Base-by-base conservation (phyloP, 257 asterid species). In the Ophiorrhiza pumila region DNA sequence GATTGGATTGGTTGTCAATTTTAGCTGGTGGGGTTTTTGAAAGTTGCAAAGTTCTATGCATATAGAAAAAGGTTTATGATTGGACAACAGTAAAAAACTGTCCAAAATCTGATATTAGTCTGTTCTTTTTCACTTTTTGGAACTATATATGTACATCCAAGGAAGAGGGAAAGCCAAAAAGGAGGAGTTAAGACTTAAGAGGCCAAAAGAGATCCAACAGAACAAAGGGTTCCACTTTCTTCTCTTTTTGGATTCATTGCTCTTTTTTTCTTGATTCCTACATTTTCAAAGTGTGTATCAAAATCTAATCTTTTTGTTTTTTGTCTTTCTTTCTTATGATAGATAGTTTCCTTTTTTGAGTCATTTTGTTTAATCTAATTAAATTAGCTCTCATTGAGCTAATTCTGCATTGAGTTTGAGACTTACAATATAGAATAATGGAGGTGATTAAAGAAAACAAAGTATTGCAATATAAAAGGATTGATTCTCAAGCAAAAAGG, bases 401-500 rank as follows among this genome's bases (percentile, higher is more conserved):
- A 39, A 7, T 73, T 12, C 39, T 42, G 46, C n/a, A 1, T 6
- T 47, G 25, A 59, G 11, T 46, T 60, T 32, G 69, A 27, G 60
- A 15, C 39, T 37, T 5, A 1, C 8, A 25, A 27, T 55, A 8
- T 55, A 8, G 39, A 43, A 18, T 6, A n/a, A 80, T 83, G 87
- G 79, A 77, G 75, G 75, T n/a, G 50, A 45, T 55, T 64, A 76
- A 52, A 62, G 74, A 49, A 52, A 41, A 34, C 41, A 37, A 31
- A 71, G 8, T 22, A 11, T 20, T 65, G 31, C 25, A 57, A 20
- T 65, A 72, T 27, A 76, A 81, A 65, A 75, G 72, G 52, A 71
- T 68, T 59, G 60, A 43, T 82, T 64, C 69, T 66, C 55, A 68
- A 37, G 80, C 71, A 27, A 82, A 59, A 67, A 80, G 15, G 79